phyloP scores from a whole-genome alignment of 345 rosid species.

The Stellera chamaejasme region DNA sequence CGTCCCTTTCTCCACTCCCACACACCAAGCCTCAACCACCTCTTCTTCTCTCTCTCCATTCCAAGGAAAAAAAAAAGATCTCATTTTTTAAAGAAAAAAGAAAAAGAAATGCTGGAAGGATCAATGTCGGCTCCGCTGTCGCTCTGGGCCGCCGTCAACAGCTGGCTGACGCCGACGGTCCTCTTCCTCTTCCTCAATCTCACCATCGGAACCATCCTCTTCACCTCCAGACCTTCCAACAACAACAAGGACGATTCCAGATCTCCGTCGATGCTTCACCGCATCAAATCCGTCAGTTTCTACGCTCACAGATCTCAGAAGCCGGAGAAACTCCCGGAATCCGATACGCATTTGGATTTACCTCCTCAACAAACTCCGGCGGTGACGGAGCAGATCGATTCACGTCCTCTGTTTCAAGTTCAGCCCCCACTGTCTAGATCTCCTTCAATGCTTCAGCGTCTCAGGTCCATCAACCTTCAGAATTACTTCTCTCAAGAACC shows the following conservation, averaged over 20 bases:
- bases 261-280: constrained; percentile 65
- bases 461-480: constrained; percentile 59
- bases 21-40: not conserved
- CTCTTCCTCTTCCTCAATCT: constrained; percentile 69
- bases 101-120: constrained; percentile 35
- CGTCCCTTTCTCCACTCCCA: constrained; percentile 2
- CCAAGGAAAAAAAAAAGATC: constrained; percentile 3
- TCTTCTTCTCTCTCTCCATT: constrained; percentile 1
- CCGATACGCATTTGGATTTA: constrained; percentile 31
- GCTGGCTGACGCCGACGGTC: constrained; percentile 75
- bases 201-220: constrained; percentile 60
- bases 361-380: constrained; percentile 13
- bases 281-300: constrained; percentile 60
- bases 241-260: constrained; percentile 24
- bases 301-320: constrained; percentile 31
- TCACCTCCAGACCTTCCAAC: constrained; percentile 38
- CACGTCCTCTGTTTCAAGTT: constrained; percentile 4
- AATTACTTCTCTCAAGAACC: constrained; percentile 47
- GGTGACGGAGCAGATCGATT: constrained; percentile 19
- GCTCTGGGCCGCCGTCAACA: constrained; percentile 52
- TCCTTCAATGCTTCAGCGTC: constrained; percentile 52
- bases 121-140: constrained; percentile 36
- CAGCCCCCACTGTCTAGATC: constrained; percentile 32
- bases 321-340: constrained; percentile 26
- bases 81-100: not conserved